Evolutionary conservation across 1,139 yeast species (phyloP).

Genomic region (Candida sanyaensis): DNA sequence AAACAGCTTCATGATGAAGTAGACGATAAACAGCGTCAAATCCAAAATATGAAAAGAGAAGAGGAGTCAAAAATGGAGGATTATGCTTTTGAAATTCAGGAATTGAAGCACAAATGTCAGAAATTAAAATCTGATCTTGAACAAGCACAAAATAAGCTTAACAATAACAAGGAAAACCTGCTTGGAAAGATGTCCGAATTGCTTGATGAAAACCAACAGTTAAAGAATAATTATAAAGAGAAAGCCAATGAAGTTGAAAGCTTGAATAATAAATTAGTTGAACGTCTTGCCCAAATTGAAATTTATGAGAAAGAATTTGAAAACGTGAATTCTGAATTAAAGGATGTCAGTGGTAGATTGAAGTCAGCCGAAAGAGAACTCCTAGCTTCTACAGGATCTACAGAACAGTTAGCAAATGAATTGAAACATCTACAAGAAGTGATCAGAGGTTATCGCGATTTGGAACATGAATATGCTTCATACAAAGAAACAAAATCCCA

Average conservation of each 20-base stretch:
- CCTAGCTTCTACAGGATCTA: neutral
- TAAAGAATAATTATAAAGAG: neutral
- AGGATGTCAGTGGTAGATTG: neutral
- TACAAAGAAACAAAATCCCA: neutral
- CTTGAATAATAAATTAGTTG: neutral
- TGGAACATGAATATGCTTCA: neutral
- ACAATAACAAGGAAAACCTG: neutral
- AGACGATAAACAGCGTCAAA: neutral
- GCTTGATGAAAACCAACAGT: neutral
- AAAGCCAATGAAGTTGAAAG: neutral
- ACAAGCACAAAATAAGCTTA: neutral
- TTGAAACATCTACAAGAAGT: neutral
- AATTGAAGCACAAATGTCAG: neutral
- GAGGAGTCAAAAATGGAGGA: neutral
- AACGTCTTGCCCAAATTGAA: constrained; percentile 3
- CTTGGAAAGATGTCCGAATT: neutral
- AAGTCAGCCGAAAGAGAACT: constrained; percentile 1
- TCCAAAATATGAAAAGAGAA: neutral
- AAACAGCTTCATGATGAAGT: neutral
- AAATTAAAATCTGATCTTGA: neutral
- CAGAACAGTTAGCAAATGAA: neutral
- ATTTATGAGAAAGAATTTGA: constrained; percentile 12
- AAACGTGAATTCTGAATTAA: constrained; percentile 6
- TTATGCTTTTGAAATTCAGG: neutral
- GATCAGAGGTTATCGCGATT: neutral